Percentiles rank a stretch among this genome's conserved stretches.
phyloP scores from a whole-genome alignment of 345 rosid genomes.

The Mangifera indica region DNA sequence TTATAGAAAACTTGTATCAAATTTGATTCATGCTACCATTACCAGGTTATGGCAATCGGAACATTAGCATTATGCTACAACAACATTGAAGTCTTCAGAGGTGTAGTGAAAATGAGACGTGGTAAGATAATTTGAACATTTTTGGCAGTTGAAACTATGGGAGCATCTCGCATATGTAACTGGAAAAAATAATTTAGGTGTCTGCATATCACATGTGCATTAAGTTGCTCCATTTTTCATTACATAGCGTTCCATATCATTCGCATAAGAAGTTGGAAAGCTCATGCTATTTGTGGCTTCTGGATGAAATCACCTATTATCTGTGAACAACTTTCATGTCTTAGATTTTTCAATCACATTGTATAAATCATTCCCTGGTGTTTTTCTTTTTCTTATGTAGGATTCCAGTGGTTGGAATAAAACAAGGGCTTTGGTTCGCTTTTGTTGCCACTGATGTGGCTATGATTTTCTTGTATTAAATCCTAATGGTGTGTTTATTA shows the following conservation, averaged over 20 bases:
- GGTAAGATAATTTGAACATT: constrained; percentile 49
- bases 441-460: no score
- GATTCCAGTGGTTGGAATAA: no score
- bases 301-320: no score
- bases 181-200: not conserved
- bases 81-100: constrained; percentile 91
- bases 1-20: constrained; percentile 12
- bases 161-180: not conserved
- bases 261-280: not conserved
- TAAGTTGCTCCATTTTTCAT: not conserved
- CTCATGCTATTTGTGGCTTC: not conserved
- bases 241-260: not conserved
- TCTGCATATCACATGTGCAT: not conserved
- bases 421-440: no score
- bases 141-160: not conserved
- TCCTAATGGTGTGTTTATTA: not conserved
- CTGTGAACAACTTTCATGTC: not conserved
- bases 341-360: not conserved
- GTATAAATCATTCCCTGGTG: no score
- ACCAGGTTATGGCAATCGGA: constrained; percentile 95
- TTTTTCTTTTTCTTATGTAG: no score
- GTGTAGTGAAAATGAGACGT: constrained; percentile 93
- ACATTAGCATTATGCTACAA: constrained; percentile 89
- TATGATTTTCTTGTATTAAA: not conserved
- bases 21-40: constrained; percentile 30